Evolutionary conservation across 1,284 basidiomycete genomes (phyloP), one percentile per base, ranked within the genome.

Genomic region (Rhizopogon hawkerae): DNA sequence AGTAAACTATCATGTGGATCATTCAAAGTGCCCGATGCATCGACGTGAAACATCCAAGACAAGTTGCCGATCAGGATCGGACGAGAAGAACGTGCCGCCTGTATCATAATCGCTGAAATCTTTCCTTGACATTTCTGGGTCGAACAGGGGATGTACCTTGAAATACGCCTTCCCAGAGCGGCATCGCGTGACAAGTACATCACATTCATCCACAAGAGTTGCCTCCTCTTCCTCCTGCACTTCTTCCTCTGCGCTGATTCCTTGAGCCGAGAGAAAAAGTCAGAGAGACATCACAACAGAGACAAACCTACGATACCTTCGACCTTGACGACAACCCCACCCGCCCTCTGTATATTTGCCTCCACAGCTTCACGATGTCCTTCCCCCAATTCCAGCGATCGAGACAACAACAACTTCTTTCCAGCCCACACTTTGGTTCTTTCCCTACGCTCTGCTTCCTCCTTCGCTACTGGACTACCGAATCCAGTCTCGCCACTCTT

Each of bases 41-140:
- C 75, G 3, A 89, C 83, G 60, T 84, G 80, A 62, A 90, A 88
- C 6, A 93, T 60, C 91, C 92, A 95, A 1, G 79, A 70, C 1
- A 92, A 69, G 0, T 83, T 89, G 3, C 84, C 92, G 16, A 94
- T 79, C 2, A 80, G 78, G 63, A 86, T 85, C 7, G 41, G 41
- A 33, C 41, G 52, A 4, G 56, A 54, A 9, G 38, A 46, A 4
- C 56, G 58, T 14, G 48, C 59, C n/a, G 58, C 59, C 62, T 59
- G 36, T 33, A 39, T 24, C 1, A 33, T 35, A 8, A 24, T 24
- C 36, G 9, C 16, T 39, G 23, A n/a, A n/a, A 38, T 47, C 2
- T 31, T 31, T 13, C 29, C 16, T 7, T n/a, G 16, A 31, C 11
- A 5, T 16, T 5, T 4, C 31, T 2, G 11, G 33, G 26, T 29